Base-by-base conservation (phyloP, 2,329 filamentous ascomycete species). In the Capronia epimyces region DNA sequence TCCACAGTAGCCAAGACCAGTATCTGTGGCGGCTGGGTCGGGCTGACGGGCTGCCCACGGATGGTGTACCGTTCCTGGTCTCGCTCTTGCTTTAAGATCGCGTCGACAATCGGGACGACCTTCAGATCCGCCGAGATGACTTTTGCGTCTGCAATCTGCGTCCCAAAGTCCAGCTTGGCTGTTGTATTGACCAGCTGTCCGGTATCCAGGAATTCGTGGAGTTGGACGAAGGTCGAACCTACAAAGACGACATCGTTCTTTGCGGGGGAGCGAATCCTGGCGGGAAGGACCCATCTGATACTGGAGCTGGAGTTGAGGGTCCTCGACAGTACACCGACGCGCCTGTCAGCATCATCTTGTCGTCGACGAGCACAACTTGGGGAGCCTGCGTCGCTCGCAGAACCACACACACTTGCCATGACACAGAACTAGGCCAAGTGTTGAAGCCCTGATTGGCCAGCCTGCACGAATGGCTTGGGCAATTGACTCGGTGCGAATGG, bases 181-280 rank as follows among this genome's bases (percentile, higher is more conserved):
- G 79, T 75, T n/a, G 95, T 74, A 63, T 89, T 82, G 57, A 83
- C 80, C 20, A 95, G 76, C 1, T 83, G 83, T 63, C 86, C 80
- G 39, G 75, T 74, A 3, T 75, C 74, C 2, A 69, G 61, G 18
- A 93, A 78, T 65, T 95, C 86, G 61, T 83, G 86, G 57, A 97
- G 81, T 59, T 91, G 84, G 39, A 98, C 78, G 60, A 82, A 87
- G 56, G 86, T 79, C 59, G 95, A 86, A 47, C 89, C 87, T 50
- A 98, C 78, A 61, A 95, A 89, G 31, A 90, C 84, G 57, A 96
- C 81, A 70, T 97, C 90, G 60, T 93, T 89, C 53, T 82, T 75
- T 37, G 76, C 69, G 45, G 76, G 74, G 49, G 83, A 83, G 51
- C 90, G 79, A 52, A 97, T 74, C 53, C 84, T 81, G n/a, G 84